These are phyloP conservation scores for Hyaloraphidium curvatum DNA, from an alignment of 192 early-diverging fungal species.

Conservation along the genomic window DNA sequence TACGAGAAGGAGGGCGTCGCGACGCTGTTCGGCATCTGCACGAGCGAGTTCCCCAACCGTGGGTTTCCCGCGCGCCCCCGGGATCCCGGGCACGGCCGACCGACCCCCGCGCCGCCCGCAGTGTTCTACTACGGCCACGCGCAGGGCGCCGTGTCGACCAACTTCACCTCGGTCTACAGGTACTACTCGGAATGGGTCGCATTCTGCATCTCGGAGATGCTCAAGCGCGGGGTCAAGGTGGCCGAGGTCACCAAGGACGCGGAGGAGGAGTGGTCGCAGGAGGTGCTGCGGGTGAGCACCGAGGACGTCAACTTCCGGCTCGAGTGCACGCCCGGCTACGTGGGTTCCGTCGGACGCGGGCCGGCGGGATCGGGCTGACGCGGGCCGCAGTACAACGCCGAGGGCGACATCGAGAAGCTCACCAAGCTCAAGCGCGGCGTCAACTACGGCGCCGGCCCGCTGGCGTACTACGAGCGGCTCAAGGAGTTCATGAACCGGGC, in stretches of 20 bases:
- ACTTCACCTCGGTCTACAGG: background rate
- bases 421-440: background rate
- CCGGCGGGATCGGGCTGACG: too few relatives aligned
- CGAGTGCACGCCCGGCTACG: background rate
- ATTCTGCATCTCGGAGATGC: background rate
- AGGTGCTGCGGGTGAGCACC: background rate
- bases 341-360: too few relatives aligned
- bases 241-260: background rate
- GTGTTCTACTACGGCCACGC: background rate
- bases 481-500: background rate
- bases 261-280: background rate
- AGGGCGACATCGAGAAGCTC: background rate
- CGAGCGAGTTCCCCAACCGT: background rate
- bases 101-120: too few relatives aligned
- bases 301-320: background rate
- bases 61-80: too few relatives aligned
- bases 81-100: too few relatives aligned
- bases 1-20: background rate
- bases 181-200: background rate
- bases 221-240: background rate
- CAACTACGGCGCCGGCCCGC: background rate
- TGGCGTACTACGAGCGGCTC: background rate
- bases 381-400: too few relatives aligned
- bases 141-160: background rate
- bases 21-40: background rate